These are phyloP conservation scores for Termitomyces sp. DNA, from an alignment of 768 basidiomycete genomes.

Conservation along the genomic window DNA sequence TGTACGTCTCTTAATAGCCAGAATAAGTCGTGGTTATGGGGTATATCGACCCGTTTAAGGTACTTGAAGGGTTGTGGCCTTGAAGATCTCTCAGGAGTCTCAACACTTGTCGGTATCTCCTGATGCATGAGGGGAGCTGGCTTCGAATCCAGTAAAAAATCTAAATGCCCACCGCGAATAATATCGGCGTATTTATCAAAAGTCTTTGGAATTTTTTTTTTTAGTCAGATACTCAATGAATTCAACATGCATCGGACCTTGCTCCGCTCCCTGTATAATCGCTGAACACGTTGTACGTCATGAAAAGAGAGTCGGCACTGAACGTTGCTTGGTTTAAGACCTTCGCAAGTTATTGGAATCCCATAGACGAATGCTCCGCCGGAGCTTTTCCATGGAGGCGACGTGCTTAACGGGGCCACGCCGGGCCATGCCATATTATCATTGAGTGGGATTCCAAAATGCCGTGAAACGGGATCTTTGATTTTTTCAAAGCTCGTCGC, in stretches of 20 bases:
- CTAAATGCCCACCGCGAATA: slow-evolving; percentile 4
- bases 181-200: slow-evolving; percentile 7
- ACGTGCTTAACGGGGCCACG: slow-evolving; percentile 23
- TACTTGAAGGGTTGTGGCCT: neutral
- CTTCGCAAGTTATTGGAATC: slow-evolving; percentile 24
- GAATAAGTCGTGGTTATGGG: slow-evolving; percentile 7
- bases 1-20: slow-evolving; percentile 12
- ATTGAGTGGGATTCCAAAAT: slow-evolving; percentile 34
- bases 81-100: neutral
- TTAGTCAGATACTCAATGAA: neutral
- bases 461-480: slow-evolving; percentile 19
- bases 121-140: neutral
- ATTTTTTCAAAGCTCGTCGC: slow-evolving; percentile 21
- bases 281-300: slow-evolving; percentile 23
- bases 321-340: slow-evolving; percentile 11
- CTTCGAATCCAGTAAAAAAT: neutral
- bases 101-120: neutral
- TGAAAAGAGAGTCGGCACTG: slow-evolving; percentile 16
- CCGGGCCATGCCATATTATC: slow-evolving; percentile 24
- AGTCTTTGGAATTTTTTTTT: neutral
- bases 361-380: slow-evolving; percentile 27
- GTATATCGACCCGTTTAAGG: neutral
- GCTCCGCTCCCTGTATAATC: slow-evolving; percentile 10
- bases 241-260: slow-evolving; percentile 2
- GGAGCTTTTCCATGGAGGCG: slow-evolving; percentile 23